Percentiles rank a stretch among this genome's conserved stretches.
Evolutionary conservation across 495 filamentous ascomycete genomes (phyloP).

Genomic region (Aspergillus sclerotioniger): DNA sequence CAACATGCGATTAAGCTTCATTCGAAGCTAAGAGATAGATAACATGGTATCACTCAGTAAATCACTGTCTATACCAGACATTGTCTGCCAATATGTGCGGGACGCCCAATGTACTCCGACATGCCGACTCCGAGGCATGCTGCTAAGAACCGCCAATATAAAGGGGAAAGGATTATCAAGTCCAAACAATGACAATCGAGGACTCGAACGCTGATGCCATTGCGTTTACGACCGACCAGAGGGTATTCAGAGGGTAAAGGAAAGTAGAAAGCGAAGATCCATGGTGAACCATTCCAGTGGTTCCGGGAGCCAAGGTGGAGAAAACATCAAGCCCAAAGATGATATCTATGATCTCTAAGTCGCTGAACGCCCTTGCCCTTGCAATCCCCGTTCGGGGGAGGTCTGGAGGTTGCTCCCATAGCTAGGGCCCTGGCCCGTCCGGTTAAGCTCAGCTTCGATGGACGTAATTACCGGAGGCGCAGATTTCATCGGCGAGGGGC

Average conservation of each 20-base stretch:
- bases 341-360: neutral
- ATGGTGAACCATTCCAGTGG: constrained; percentile 12
- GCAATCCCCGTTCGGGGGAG: constrained; percentile 15
- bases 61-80: constrained; percentile 18
- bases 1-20: constrained; percentile 10
- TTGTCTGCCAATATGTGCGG: constrained; percentile 9
- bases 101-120: constrained; percentile 8
- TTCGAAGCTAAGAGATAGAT: constrained; percentile 5
- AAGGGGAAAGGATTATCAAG: neutral
- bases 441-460: constrained; percentile 28
- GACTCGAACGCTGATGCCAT: constrained; percentile 1
- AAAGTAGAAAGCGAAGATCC: neutral
- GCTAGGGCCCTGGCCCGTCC: constrained; percentile 20
- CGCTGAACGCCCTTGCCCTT: constrained; percentile 12
- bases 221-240: neutral
- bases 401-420: constrained; percentile 23
- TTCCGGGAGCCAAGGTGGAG: neutral
- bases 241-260: no score
- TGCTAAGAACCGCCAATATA: constrained; percentile 8
- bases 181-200: neutral
- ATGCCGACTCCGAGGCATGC: neutral
- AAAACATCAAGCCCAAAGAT: neutral
- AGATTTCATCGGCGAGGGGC: constrained; percentile 31
- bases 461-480: constrained; percentile 35
- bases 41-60: constrained; percentile 22